These are phyloP conservation scores for Rhododendron griersonianum DNA, from an alignment of 148 eudicot species.

Conservation along the genomic window DNA sequence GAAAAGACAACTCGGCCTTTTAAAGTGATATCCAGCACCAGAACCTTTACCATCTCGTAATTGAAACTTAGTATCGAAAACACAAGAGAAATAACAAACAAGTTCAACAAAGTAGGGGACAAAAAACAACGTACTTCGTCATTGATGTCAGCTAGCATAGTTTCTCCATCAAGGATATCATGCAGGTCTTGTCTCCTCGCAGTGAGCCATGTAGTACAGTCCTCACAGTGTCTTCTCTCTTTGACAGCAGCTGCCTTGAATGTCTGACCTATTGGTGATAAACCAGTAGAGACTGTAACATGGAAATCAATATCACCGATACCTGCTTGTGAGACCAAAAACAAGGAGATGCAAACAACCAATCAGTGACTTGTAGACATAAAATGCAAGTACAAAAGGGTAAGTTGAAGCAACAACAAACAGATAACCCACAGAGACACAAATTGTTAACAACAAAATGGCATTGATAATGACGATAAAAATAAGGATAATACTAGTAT, in stretches of 20 bases:
- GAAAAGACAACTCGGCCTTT: neutral
- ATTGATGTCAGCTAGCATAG: conserved; percentile 47
- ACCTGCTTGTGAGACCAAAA: conserved; percentile 39
- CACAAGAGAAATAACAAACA: neutral
- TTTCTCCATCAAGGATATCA: conserved; percentile 67
- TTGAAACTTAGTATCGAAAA: neutral
- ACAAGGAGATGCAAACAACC: neutral
- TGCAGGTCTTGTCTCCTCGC: conserved; percentile 58
- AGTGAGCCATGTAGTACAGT: conserved; percentile 71
- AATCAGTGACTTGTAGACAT: neutral
- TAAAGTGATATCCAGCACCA: neutral
- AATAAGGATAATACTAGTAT: neutral
- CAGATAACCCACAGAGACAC: neutral
- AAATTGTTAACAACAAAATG: conserved; percentile 3
- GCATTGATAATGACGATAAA: neutral
- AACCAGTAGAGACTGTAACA: conserved; percentile 55
- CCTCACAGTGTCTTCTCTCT: conserved; percentile 23
- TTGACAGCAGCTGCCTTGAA: conserved; percentile 75
- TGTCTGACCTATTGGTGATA: conserved; percentile 53
- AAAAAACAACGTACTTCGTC: conserved; percentile 45
- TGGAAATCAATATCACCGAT: conserved; percentile 68
- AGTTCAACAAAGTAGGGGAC: neutral
- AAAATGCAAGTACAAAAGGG: neutral
- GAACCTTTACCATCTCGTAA: neutral
- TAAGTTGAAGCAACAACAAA: neutral